phyloP scores from a whole-genome alignment of 2,329 filamentous ascomycete species.

The Elsinoe batatas region DNA sequence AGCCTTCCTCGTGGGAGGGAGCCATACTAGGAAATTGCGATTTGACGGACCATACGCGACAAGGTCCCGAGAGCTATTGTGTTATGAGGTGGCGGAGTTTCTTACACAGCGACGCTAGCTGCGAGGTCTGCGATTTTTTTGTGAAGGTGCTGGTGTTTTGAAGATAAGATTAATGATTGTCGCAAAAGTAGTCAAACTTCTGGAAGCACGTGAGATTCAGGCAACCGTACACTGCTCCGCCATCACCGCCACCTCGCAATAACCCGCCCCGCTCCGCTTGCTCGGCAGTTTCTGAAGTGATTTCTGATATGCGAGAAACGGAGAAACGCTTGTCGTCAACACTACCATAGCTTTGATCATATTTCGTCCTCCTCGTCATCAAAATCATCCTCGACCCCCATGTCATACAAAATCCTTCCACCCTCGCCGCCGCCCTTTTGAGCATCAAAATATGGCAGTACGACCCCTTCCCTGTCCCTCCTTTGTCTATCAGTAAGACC shows the following conservation, averaged over 20 bases:
- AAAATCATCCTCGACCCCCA: constrained; percentile 90
- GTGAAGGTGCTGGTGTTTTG: no score
- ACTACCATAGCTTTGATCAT: constrained; percentile 30
- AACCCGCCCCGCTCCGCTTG: background rate
- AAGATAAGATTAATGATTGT: background rate
- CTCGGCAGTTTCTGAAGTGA: no score
- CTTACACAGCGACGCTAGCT: no score
- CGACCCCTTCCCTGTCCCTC: constrained; percentile 74
- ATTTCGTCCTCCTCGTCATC: constrained; percentile 94
- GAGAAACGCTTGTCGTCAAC: background rate
- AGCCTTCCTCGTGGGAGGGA: constrained; percentile 7
- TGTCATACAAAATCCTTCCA: constrained; percentile 89
- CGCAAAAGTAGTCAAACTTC: background rate
- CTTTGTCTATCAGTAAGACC: constrained; percentile 85
- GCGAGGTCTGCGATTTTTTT: no score
- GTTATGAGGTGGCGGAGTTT: no score
- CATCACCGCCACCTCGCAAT: background rate
- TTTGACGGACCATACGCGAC: background rate
- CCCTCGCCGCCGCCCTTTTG: constrained; percentile 77
- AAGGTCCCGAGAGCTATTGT: no score
- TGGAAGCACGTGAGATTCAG: background rate
- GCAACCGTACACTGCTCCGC: background rate
- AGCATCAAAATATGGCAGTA: constrained; percentile 93
- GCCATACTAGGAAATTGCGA: background rate
- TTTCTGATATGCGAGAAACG: background rate